phyloP scores from a whole-genome alignment of 768 basidiomycete genomes.

The Pisolithus orientalis region DNA sequence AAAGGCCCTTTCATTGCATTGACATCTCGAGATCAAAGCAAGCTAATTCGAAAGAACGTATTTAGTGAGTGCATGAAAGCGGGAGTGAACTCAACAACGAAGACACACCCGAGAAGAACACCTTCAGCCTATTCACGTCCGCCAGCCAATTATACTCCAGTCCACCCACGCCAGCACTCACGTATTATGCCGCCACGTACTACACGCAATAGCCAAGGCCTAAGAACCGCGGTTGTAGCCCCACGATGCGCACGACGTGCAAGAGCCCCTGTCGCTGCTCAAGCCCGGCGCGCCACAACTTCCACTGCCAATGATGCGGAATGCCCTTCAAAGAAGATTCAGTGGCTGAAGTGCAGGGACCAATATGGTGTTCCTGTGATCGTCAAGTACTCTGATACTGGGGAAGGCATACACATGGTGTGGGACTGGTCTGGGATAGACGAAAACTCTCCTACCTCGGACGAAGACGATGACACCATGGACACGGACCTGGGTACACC shows the following conservation, averaged over 20 bases:
- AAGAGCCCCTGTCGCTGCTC: constrained; percentile 12
- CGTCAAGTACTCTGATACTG: constrained; percentile 8
- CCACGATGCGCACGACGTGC: constrained; percentile 12
- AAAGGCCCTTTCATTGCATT: constrained; percentile 7
- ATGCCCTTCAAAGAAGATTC: neutral
- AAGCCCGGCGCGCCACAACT: neutral
- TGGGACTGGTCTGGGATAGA: constrained; percentile 9
- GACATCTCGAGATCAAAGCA: constrained; percentile 13
- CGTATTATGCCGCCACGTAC: constrained; percentile 19
- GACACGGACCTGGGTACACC: constrained; percentile 13
- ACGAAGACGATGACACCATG: constrained; percentile 5
- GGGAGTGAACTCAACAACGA: neutral
- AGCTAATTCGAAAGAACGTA: constrained; percentile 7
- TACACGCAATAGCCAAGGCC: constrained; percentile 12
- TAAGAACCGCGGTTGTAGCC: neutral
- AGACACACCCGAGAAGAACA: neutral
- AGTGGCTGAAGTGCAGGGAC: constrained; percentile 9
- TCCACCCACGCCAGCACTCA: neutral
- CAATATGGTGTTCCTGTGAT: constrained; percentile 6
- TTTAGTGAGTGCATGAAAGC: constrained; percentile 10
- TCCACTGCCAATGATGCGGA: neutral
- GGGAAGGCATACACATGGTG: constrained; percentile 5
- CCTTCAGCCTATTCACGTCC: neutral
- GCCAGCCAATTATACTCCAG: neutral
- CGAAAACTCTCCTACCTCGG: constrained; percentile 5